These are phyloP conservation scores for Solanum pinnatisectum DNA, from an alignment of 257 asterid species.

Conservation along the genomic window DNA sequence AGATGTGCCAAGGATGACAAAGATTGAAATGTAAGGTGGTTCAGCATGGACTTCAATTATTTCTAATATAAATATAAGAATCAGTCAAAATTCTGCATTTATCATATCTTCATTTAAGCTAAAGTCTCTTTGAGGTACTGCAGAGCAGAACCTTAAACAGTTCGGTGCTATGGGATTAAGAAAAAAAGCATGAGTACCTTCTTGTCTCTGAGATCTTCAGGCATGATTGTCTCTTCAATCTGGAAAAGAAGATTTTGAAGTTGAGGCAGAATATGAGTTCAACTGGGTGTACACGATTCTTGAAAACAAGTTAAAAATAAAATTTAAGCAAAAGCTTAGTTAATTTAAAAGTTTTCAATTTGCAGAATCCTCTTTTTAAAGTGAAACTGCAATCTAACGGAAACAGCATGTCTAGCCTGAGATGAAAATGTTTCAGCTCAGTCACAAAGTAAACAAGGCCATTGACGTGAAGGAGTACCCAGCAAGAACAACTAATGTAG, in stretches of 20 bases:
- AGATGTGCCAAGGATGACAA: not conserved
- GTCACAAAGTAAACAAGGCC: not conserved
- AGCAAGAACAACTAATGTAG: not conserved
- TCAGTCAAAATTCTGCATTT: not conserved
- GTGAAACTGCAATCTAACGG: not conserved
- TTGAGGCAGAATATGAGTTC: not conserved
- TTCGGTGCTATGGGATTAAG: not conserved
- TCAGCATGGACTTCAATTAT: not conserved
- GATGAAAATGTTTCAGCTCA: not conserved
- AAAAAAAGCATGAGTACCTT: slow-evolving; percentile 38
- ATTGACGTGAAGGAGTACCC: not conserved
- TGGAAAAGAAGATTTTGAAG: slow-evolving; percentile 8
- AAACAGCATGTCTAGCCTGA: not conserved
- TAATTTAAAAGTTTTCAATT: not conserved
- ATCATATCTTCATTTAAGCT: not conserved
- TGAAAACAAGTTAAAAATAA: not conserved
- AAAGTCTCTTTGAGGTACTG: not conserved
- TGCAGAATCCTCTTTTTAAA: not conserved
- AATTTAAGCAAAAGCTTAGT: not conserved
- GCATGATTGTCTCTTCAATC: slow-evolving; percentile 84
- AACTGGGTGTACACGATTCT: not conserved
- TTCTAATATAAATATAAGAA: not conserved
- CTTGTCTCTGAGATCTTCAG: slow-evolving; percentile 69
- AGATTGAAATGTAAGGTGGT: not conserved
- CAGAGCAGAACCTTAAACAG: not conserved